Evolutionary conservation across 164 flowering plant genomes (phyloP).

Genomic region (Vitis cinerea): DNA sequence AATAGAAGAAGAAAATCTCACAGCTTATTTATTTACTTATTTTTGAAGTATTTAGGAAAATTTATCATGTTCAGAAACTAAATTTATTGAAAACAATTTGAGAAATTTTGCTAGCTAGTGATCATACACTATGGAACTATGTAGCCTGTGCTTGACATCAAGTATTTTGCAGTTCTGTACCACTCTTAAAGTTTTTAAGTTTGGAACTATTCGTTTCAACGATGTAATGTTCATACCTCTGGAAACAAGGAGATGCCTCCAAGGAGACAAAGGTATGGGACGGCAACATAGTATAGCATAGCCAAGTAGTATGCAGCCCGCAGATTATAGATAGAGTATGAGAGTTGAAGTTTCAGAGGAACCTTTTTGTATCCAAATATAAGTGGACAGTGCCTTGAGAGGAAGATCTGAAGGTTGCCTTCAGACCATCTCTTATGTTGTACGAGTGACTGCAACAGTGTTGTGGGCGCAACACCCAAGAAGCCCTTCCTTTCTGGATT

Average conservation of each 20-base stretch:
- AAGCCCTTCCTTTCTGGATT: conserved; percentile 23
- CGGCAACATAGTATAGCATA: conserved; percentile 18
- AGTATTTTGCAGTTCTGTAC: no score
- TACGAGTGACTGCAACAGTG: conserved; percentile 22
- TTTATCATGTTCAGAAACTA: no score
- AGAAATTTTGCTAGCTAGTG: no score
- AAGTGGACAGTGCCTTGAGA: conserved; percentile 28
- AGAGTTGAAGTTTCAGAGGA: conserved; percentile 24
- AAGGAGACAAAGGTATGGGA: conserved; percentile 27
- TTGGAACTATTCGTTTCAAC: no score
- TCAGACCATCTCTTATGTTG: conserved; percentile 38
- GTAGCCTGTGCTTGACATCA: not conserved
- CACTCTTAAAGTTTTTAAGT: no score
- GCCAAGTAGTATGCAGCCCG: conserved; percentile 30
- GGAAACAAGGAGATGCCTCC: conserved; percentile 30
- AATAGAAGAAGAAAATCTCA: no score
- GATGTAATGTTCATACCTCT: conserved; percentile 10
- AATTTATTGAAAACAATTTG: no score
- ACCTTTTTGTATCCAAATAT: conserved; percentile 23
- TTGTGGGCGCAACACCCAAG: conserved; percentile 28
- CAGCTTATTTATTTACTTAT: no score
- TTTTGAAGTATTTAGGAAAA: no score
- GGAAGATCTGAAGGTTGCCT: conserved; percentile 29
- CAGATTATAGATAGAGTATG: conserved; percentile 20
- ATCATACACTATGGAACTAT: no score